Percentiles rank a stretch among this genome's conserved stretches.
These are phyloP conservation scores for Pontederia paniculata DNA, from an alignment of 176 grass and related monocot genomes.

Conservation along the genomic window DNA sequence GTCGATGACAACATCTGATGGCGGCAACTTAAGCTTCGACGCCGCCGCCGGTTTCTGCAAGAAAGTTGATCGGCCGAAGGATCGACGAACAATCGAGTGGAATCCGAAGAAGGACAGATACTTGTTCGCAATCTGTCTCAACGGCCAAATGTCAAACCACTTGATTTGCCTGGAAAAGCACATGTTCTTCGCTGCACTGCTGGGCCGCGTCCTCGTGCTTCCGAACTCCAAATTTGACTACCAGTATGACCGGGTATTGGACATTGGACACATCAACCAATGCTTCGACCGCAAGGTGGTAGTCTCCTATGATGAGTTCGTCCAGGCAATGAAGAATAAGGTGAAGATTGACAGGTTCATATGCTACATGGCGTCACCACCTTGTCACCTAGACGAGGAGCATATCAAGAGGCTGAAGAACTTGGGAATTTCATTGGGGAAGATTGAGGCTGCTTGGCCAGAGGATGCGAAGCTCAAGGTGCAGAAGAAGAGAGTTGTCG, in stretches of 20 bases:
- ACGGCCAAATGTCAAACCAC: constrained; percentile 97
- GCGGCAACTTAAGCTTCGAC: constrained; percentile 33
- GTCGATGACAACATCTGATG: constrained; percentile 10
- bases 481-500: constrained; percentile 69
- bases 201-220: constrained; percentile 55
- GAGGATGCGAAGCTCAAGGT: constrained; percentile 81
- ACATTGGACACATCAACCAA: constrained; percentile 74
- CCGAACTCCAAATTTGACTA: constrained; percentile 82
- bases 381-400: constrained; percentile 86
- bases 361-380: constrained; percentile 65
- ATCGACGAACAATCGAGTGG: constrained; percentile 74
- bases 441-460: constrained; percentile 74
- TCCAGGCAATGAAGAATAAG: constrained; percentile 53
- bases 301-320: constrained; percentile 67
- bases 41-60: constrained; percentile 32
- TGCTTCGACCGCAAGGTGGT: constrained; percentile 70
- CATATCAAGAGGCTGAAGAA: constrained; percentile 75
- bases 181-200: constrained; percentile 89
- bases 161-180: constrained; percentile 98
- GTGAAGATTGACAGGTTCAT: constrained; percentile 82
- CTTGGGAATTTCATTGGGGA: constrained; percentile 53
- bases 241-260: constrained; percentile 60
- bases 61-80: constrained; percentile 30
- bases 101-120: constrained; percentile 69
- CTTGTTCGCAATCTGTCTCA: constrained; percentile 72